These are phyloP conservation scores for Aspergillus kassunensis DNA, from an alignment of 495 filamentous ascomycete genomes.

Conservation along the genomic window DNA sequence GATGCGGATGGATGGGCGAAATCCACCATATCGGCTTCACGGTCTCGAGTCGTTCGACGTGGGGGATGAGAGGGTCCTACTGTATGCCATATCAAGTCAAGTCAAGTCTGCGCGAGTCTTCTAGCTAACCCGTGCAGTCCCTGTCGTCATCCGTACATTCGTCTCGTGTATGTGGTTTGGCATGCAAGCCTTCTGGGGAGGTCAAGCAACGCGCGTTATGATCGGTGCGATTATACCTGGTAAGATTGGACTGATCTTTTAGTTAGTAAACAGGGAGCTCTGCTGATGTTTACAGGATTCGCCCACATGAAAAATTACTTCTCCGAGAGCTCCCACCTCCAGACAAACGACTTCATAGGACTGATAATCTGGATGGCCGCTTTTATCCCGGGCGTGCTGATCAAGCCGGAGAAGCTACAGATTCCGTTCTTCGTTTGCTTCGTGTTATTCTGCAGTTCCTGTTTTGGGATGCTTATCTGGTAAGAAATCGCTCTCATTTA, in stretches of 20 bases:
- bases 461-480: constrained; percentile 5
- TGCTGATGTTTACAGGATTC: background rate
- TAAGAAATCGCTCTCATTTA: background rate
- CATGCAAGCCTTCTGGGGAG: constrained; percentile 10
- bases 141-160: constrained; percentile 4
- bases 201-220: constrained; percentile 7
- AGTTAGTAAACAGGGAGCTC: background rate
- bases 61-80: constrained; percentile 10
- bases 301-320: constrained; percentile 10
- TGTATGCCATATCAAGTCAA: background rate
- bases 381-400: constrained; percentile 3
- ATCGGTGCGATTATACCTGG: constrained; percentile 11
- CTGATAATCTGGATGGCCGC: constrained; percentile 6
- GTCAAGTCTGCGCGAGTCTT: no score
- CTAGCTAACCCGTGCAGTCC: constrained; percentile 1
- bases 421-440: constrained; percentile 1
- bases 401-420: constrained; percentile 1
- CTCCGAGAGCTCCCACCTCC: constrained; percentile 2
- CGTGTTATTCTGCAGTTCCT: constrained; percentile 3
- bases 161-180: constrained; percentile 9
- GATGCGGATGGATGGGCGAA: constrained; percentile 5
- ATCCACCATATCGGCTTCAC: constrained; percentile 9
- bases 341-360: constrained; percentile 9
- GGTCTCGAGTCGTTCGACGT: constrained; percentile 3
- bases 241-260: background rate